Evolutionary conservation across 1,139 yeast genomes (phyloP), one percentile per base, ranked within the genome.

Genomic region (Saccharomyces pastorianus): DNA sequence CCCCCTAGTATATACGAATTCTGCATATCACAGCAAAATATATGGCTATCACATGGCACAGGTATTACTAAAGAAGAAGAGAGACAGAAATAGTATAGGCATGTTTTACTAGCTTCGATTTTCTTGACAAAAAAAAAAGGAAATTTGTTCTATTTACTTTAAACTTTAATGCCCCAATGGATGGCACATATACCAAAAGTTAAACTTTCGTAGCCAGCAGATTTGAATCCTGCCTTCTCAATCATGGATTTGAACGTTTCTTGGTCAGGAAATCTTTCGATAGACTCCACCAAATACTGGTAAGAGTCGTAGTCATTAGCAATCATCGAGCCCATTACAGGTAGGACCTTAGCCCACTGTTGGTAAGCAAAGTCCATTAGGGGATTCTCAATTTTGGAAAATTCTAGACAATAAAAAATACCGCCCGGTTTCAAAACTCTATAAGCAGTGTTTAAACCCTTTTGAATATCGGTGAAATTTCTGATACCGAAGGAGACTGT

Each of bases 361-460:
- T 87, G 90, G 75, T 93, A 93, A 32, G 83, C 74, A 56, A 82
- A 76, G 67, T 88, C 93, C 53, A 95, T 73, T 13, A 85, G 67
- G 28, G 88, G 83, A 69, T 89, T 87, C 55, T 88, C 87, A 56
- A 95, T 97, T 68, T 90, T 93, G 56, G 96, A 85, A 67, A 93
- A 93, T 71, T 93, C 99, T 58, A 93, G 79, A 72, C 98, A 91
- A 44, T 96, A 96, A 70, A 93, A 95, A 51, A 95, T 88, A 65
- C 99, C 99, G 66, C 99, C 99, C n/a, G 97, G 99, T 71, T 86
- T 88, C 67, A 93, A 80, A 31, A 91, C 95, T 64, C 99, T 81
- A 75, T 91, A 88, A 38, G 99, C 99, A 27, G 97, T 87, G 64
- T 87, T 80, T 64, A 93, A 79, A 31, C 98, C 99, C 8, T 89